Evolutionary conservation across 2,329 filamentous ascomycete species (phyloP).

Genomic region (Talaromyces marneffei): DNA sequence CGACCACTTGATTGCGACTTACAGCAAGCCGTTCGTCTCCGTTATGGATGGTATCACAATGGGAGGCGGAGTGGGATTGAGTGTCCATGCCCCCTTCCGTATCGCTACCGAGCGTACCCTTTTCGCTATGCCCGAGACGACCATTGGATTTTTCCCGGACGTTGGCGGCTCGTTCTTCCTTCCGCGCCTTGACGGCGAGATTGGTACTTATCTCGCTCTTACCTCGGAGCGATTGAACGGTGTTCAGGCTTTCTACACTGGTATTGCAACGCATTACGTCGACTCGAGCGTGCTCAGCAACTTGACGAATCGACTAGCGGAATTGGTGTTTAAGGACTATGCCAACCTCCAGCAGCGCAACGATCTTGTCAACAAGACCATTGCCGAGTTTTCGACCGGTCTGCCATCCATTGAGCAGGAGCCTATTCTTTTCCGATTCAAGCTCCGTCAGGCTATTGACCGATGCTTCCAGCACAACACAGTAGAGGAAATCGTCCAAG

Average conservation of each 20-base stretch:
- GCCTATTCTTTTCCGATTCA: constrained; percentile 61
- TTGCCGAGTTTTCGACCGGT: constrained; percentile 85
- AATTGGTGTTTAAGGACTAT: constrained; percentile 81
- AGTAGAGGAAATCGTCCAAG: constrained; percentile 63
- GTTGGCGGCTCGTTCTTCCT: constrained; percentile 96
- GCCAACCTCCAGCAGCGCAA: constrained; percentile 59
- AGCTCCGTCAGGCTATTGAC: constrained; percentile 75
- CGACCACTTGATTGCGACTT: constrained; percentile 91
- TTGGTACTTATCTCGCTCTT: constrained; percentile 88
- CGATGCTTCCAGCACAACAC: constrained; percentile 66
- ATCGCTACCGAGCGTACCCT: constrained; percentile 94
- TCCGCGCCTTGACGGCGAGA: constrained; percentile 74
- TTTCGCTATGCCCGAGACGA: constrained; percentile 98
- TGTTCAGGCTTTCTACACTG: constrained; percentile 80
- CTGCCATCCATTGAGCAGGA: constrained; percentile 60
- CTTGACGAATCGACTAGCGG: constrained; percentile 78
- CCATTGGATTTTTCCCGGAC: constrained; percentile 97
- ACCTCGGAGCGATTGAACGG: constrained; percentile 80
- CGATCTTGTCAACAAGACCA: constrained; percentile 71
- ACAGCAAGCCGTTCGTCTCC: constrained; percentile 84
- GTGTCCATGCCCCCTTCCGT: constrained; percentile 88
- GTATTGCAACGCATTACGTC: constrained; percentile 91
- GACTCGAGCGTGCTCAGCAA: constrained; percentile 80
- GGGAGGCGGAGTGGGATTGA: constrained; percentile 93
- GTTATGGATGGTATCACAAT: constrained; percentile 98